Base-by-base conservation (phyloP, 805 yeast species). In the Spathaspora girioi region DNA sequence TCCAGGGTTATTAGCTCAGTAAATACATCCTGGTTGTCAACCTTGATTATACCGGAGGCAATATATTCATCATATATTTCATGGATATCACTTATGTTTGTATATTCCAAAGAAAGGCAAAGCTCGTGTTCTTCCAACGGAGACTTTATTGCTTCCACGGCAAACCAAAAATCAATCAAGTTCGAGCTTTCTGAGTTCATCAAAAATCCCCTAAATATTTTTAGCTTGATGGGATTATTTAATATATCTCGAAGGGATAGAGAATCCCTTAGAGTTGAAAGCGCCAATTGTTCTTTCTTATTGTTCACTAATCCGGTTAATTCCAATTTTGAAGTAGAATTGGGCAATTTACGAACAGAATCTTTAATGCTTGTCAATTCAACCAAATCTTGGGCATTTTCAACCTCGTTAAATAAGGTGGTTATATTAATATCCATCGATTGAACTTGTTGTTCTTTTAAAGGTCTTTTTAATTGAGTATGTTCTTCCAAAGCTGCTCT, bases 401-500 rank as follows among this genome's bases (percentile, higher is more conserved):
- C 44, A 6, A 42, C 17, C 8, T 10, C n/a, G 26, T 11, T 17
- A 18, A n/a, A 17, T n/a, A 40, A 40, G 15, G 9, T 18, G 35
- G 15, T 7, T 35, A 35, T 14, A 35, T 9, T 15, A 35, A 14
- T 15, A 11, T 18, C 44, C 7, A 12, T 5, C 3, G 23, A 5
- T 11, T 14, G 29, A 3, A 23, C 3, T 15, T 6, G 11, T 14
- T 6, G 11, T 14, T 42, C 44, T 19, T 20, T 23, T 20, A 42
- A 23, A 12, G 44, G 44, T 23, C 44, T 3, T 42, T 42, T 42
- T 5, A 20, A 15, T 19, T 48, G 48, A 9, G 87, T 75, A 59
- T 90, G 94, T 54, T 81, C 78, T 54, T 84, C 86, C 35, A 91
- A 69, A 1, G 89, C 87, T 19, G 78, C 81, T 54, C 96, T 70